These are phyloP conservation scores for Exophiala viscosa DNA, from an alignment of 2,329 filamentous ascomycete genomes.

Conservation along the genomic window DNA sequence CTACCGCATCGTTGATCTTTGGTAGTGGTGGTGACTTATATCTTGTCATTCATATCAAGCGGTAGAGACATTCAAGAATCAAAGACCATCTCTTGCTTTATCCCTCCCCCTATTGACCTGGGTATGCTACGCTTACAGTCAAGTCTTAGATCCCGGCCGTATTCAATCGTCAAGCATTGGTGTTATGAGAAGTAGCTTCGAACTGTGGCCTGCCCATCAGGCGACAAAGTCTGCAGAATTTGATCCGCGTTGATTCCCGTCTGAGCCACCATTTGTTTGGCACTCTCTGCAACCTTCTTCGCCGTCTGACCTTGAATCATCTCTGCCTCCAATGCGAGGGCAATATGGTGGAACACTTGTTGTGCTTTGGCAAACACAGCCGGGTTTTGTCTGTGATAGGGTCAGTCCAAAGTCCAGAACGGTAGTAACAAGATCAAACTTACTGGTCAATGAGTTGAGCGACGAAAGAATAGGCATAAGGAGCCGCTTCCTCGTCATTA, in stretches of 20 bases:
- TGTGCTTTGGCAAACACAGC: conserved; percentile 68
- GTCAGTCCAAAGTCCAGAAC: background rate
- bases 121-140: too few species aligned
- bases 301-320: conserved; percentile 83
- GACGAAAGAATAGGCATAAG: conserved; percentile 90
- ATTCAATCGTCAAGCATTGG: background rate
- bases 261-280: conserved; percentile 71
- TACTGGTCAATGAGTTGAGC: conserved; percentile 91
- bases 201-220: conserved; percentile 76
- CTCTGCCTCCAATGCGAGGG: conserved; percentile 84
- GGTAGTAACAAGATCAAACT: conserved; percentile 42
- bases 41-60: too few species aligned
- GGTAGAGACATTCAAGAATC: too few species aligned
- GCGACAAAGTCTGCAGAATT: conserved; percentile 69
- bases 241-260: conserved; percentile 73
- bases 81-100: too few species aligned
- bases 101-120: too few species aligned
- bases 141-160: background rate
- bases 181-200: conserved; percentile 63
- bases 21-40: too few species aligned
- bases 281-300: conserved; percentile 68
- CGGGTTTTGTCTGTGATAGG: conserved; percentile 70
- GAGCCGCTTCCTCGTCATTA: conserved; percentile 95
- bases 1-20: too few species aligned
- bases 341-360: conserved; percentile 80